Conservation (phyloP, 2,329 filamentous ascomycete species). For the Daldinia sp. region DNA sequence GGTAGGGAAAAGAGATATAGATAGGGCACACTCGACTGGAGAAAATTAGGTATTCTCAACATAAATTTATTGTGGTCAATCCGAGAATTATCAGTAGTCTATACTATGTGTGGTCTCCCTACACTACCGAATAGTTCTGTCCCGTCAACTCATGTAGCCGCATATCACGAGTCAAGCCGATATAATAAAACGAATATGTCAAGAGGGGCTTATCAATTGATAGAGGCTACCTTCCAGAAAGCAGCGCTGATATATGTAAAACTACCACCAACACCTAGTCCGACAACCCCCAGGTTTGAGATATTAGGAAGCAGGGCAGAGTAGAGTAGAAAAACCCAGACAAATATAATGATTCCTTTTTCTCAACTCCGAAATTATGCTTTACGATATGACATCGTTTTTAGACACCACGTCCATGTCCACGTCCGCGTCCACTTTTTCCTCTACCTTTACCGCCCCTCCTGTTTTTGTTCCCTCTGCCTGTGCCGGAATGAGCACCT, state of each 20-base stretch:
- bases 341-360: background rate
- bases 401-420: background rate
- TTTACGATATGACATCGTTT: constrained; percentile 1
- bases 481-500: background rate
- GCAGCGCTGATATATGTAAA: background rate
- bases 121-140: no score
- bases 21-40: background rate
- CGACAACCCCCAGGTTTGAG: background rate
- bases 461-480: constrained; percentile 3
- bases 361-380: background rate
- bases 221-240: background rate
- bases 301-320: background rate
- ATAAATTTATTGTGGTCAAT: background rate
- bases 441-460: constrained; percentile 9
- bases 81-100: background rate
- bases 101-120: no score
- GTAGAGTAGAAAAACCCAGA: background rate
- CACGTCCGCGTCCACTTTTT: background rate
- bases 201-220: background rate
- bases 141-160: no score
- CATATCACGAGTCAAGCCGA: no score
- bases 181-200: no score
- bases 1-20: background rate
- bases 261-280: background rate
- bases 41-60: background rate